phyloP scores from a whole-genome alignment of 345 rosid species.

The Bruguiera parviflora region DNA sequence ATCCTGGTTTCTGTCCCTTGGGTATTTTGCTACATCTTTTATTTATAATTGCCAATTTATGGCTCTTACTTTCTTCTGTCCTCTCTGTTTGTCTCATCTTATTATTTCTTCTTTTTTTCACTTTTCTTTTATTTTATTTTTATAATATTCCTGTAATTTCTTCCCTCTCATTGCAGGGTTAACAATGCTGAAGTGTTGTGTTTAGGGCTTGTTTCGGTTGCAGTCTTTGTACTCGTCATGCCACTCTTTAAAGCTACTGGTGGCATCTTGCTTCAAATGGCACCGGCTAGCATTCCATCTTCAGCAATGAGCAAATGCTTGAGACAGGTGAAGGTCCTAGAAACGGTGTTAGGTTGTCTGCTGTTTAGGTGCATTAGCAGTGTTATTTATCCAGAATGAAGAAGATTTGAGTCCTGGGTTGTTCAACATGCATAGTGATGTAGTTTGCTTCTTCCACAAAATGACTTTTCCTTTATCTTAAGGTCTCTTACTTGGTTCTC shows the following conservation, averaged over 20 bases:
- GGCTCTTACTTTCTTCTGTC: background rate
- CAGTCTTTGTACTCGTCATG: constrained; percentile 82
- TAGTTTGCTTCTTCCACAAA: too few species aligned
- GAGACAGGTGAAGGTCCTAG: constrained; percentile 60
- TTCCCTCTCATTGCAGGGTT: constrained; percentile 53
- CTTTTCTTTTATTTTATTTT: background rate
- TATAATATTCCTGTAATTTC: background rate
- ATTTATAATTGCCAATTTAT: background rate
- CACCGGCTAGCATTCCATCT: constrained; percentile 79
- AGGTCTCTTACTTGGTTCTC: too few species aligned
- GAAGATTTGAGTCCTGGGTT: too few species aligned
- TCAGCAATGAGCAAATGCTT: constrained; percentile 86
- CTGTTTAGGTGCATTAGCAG: background rate
- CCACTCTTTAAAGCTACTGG: constrained; percentile 81
- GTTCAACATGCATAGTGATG: too few species aligned
- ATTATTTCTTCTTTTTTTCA: background rate
- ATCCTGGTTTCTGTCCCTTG: constrained; percentile 91
- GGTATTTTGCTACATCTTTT: constrained; percentile 44
- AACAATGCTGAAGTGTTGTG: constrained; percentile 92
- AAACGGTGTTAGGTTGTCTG: background rate
- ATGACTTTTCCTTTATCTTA: too few species aligned
- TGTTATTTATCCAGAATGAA: background rate
- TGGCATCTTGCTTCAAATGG: constrained; percentile 87
- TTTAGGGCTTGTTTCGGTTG: constrained; percentile 77
- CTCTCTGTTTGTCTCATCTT: background rate